phyloP scores from a whole-genome alignment of 768 basidiomycete genomes.

The Rossbeevera mucosa region DNA sequence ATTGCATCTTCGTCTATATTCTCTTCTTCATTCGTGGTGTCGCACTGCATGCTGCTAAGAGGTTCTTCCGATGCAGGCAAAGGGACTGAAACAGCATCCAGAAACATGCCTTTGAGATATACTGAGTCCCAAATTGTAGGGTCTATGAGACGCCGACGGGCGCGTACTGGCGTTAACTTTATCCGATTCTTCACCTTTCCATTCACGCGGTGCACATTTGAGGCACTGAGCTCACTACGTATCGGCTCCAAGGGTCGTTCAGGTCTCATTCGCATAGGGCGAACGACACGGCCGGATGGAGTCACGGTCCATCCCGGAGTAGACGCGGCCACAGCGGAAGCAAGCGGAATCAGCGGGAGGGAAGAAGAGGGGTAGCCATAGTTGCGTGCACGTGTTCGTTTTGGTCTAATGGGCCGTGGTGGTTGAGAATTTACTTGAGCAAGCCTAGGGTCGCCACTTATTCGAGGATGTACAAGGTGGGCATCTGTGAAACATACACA shows the following conservation, averaged over 20 bases:
- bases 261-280: constrained; percentile 70
- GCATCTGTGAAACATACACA: constrained; percentile 20
- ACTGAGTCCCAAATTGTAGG: constrained; percentile 66
- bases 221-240: constrained; percentile 1
- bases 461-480: background rate
- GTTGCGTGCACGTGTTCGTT: constrained; percentile 36
- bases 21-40: background rate
- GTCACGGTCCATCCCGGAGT: constrained; percentile 68
- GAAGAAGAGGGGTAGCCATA: constrained; percentile 48
- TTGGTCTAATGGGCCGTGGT: constrained; percentile 35
- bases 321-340: constrained; percentile 52
- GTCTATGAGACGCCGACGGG: constrained; percentile 65
- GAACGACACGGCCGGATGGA: constrained; percentile 57
- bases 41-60: background rate
- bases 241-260: constrained; percentile 46
- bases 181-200: constrained; percentile 40
- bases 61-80: background rate
- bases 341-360: constrained; percentile 61
- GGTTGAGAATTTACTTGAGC: constrained; percentile 16
- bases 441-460: constrained; percentile 1
- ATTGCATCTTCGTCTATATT: background rate
- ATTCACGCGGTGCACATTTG: constrained; percentile 10
- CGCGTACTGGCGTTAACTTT: constrained; percentile 52
- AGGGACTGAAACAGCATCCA: constrained; percentile 37
- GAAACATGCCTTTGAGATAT: constrained; percentile 65